Percentiles rank a stretch among this genome's conserved stretches.
These are phyloP conservation scores for Nakazawaea siamensis DNA, from an alignment of 805 yeast genomes.

Conservation along the genomic window DNA sequence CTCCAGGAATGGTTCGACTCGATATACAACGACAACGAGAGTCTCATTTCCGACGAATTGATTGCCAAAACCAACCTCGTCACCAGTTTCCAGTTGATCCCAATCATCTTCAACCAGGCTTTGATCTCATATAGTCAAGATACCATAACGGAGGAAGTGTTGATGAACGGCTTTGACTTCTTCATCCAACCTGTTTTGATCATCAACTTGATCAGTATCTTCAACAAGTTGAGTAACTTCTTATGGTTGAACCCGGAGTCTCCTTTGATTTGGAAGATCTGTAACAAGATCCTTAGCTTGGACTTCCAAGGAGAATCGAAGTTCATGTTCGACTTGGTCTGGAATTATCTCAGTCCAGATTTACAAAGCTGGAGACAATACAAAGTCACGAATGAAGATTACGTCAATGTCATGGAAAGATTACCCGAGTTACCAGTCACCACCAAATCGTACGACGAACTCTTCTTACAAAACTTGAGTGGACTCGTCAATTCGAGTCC, in stretches of 20 bases:
- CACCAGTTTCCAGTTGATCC: conserved; percentile 62
- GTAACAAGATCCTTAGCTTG: conserved; percentile 2
- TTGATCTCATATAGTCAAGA: conserved; percentile 50
- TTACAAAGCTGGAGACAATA: conserved; percentile 2
- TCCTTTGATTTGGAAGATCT: conserved; percentile 5
- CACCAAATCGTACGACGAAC: neutral
- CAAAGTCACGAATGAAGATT: neutral
- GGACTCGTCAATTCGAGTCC: conserved; percentile 3
- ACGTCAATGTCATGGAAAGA: neutral
- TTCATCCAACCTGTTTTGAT: conserved; percentile 75
- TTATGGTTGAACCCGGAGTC: conserved; percentile 1
- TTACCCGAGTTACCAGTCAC: neutral
- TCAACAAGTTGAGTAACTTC: conserved; percentile 15
- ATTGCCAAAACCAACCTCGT: conserved; percentile 57
- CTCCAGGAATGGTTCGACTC: conserved; percentile 71
- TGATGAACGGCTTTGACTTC: conserved; percentile 78
- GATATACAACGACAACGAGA: conserved; percentile 60
- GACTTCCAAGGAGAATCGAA: conserved; percentile 6
- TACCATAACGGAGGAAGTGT: conserved; percentile 47
- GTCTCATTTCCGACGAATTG: conserved; percentile 80
- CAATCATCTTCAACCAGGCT: conserved; percentile 68
- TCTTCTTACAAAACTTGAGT: conserved; percentile 1
- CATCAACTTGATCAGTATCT: conserved; percentile 43
- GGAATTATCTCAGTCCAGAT: conserved; percentile 4
- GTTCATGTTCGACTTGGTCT: conserved; percentile 9